Base-by-base conservation (phyloP, 140 eudicot genomes). In the Anethum foeniculum region DNA sequence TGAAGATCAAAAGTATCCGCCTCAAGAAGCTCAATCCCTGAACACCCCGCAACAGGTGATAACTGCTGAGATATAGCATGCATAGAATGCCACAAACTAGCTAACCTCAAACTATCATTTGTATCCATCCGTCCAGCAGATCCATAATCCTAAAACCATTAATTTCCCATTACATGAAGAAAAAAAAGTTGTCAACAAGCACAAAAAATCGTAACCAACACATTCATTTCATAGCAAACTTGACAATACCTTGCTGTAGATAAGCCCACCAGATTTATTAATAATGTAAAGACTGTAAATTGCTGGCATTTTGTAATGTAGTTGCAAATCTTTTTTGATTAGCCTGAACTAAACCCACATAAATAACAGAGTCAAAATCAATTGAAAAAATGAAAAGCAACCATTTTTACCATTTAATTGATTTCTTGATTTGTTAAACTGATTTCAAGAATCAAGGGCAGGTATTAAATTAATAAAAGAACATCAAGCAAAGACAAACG, bases 41-140 rank as follows among this genome's bases (percentile, higher is more conserved):
- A 23, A 81, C 99, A 94, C 15, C 96, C 96, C 2, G 69, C 36
- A 76, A 95, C 84, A 9, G 99, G 99, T 16, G 97, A 95, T 43
- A 95, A 87, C 81, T 95, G 99, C 90, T 92, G 97, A 48, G 99
- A 95, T 60, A 95, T 95, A 3, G 99, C 99, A 81, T 95, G 99
- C 99, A 95, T 95, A 21, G 99, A 95, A 81, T 95, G 97, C 99
- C 99, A 95, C 52, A 95, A 81, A 83, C 97, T 92, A 39, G 99
- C 99, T 77, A 95, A 80, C 82, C 99, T 77, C 91, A 95, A 88
- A 73, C 90, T 95, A 49, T 95, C 99, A 68, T 95, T 95, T 6
- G 99, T 95, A 79, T 95, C 97, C 99, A 95, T 95, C 82, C 97
- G 84, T 76, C 99, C 97, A 34, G 93, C 95, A 7, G 97, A 88